Conservation (phyloP, 2,329 filamentous ascomycete species). For the Aspergillus vadensis region DNA sequence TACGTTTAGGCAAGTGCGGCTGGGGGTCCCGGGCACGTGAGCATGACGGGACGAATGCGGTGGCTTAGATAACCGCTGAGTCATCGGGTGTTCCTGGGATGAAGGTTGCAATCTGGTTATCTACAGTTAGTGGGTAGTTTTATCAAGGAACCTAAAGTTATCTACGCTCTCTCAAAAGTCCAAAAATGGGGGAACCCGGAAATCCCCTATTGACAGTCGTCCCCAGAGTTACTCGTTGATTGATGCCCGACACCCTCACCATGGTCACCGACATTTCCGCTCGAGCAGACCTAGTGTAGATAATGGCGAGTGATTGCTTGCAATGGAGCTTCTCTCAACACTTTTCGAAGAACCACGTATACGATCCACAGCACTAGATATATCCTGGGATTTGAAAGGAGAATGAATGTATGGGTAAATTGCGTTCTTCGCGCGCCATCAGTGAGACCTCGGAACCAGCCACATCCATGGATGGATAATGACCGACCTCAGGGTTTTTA, state of each 20-base stretch:
- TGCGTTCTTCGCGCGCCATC: not conserved
- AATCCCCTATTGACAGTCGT: too few species aligned
- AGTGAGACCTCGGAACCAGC: not conserved
- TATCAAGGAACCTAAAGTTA: too few species aligned
- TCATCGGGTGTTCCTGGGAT: not conserved
- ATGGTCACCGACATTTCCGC: not conserved
- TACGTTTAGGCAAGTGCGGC: constrained; percentile 1
- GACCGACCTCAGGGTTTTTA: not conserved
- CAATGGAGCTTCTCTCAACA: not conserved
- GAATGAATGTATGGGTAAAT: too few species aligned
- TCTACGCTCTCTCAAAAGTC: too few species aligned
- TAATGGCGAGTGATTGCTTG: not conserved
- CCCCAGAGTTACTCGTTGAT: not conserved
- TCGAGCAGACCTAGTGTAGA: not conserved
- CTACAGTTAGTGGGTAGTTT: not conserved
- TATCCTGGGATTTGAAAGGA: not conserved
- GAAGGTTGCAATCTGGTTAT: not conserved
- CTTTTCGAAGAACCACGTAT: not conserved
- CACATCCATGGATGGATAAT: not conserved
- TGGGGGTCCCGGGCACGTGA: not conserved
- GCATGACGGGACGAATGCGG: not conserved
- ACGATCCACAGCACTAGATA: not conserved
- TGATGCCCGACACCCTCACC: not conserved
- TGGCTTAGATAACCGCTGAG: not conserved
- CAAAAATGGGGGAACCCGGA: too few species aligned